A percentile compares a stretch with the other conserved stretches of the same genome.
These are phyloP conservation scores for Dianthus caryophyllus DNA, from an alignment of 148 eudicot genomes.

Conservation along the genomic window DNA sequence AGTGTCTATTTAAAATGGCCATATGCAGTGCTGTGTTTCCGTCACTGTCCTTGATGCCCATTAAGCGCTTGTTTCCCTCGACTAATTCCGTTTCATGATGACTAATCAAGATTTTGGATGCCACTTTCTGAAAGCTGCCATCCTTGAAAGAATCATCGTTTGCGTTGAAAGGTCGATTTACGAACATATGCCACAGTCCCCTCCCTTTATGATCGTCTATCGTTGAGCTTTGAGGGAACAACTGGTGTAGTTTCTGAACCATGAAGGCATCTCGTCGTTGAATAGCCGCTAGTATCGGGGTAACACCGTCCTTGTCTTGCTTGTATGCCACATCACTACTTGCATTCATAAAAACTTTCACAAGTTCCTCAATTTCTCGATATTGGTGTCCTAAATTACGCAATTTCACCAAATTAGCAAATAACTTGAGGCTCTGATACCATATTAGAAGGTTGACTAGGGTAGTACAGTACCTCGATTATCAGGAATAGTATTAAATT, in stretches of 20 bases:
- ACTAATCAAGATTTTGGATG: no score
- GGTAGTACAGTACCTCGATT: no score
- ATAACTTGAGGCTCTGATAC: no score
- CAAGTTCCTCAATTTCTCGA: no score
- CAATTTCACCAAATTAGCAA: no score
- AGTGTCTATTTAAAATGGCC: background rate
- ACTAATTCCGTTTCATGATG: no score
- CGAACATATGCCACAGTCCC: background rate
- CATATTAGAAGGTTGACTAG: no score
- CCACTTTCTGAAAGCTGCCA: no score
- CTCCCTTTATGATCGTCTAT: background rate
- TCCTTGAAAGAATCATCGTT: no score
- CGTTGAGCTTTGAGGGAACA: background rate
- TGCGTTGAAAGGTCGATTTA: background rate
- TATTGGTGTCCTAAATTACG: no score
- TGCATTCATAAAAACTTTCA: background rate
- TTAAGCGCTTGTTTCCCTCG: background rate
- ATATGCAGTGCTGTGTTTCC: conserved; percentile 11
- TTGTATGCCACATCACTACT: background rate
- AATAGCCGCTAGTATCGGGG: background rate
- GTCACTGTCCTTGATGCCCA: background rate
- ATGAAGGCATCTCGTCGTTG: background rate
- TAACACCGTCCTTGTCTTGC: conserved; percentile 7
- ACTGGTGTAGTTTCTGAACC: background rate
- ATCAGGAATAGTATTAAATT: no score